phyloP scores from a whole-genome alignment of 1,139 yeast species.

The Zygotorulaspora mrakii region DNA sequence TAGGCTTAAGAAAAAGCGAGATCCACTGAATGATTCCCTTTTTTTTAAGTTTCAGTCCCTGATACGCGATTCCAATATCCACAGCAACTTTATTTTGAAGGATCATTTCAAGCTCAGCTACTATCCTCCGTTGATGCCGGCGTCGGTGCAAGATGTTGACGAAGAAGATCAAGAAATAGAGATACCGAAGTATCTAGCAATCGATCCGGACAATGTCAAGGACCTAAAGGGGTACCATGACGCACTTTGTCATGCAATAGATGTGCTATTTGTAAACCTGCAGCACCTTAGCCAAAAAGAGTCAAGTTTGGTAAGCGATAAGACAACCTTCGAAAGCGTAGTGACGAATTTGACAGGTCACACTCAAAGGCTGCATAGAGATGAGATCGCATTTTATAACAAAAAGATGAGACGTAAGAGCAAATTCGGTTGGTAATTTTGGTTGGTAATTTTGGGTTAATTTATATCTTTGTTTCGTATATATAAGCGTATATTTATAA shows the following conservation, averaged over 20 bases:
- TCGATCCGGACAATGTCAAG: constrained; percentile 6
- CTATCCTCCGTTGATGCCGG: constrained; percentile 22
- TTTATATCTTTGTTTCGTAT: constrained; percentile 1
- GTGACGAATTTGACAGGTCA: constrained; percentile 36
- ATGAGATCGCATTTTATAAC: constrained; percentile 33
- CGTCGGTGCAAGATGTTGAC: constrained; percentile 17
- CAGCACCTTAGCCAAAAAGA: constrained; percentile 22
- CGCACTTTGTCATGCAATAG: constrained; percentile 28
- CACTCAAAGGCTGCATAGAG: constrained; percentile 35
- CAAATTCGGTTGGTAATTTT: constrained; percentile 24
- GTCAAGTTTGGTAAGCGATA: constrained; percentile 26
- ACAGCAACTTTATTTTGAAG: constrained; percentile 15
- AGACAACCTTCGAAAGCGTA: constrained; percentile 33
- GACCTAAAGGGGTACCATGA: constrained; percentile 27
- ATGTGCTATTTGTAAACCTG: constrained; percentile 21
- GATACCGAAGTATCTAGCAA: constrained; percentile 22
- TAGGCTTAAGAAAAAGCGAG: constrained; percentile 8
- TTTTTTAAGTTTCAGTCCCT: constrained; percentile 16
- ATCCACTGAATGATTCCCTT: constrained; percentile 23
- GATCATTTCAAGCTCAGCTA: constrained; percentile 22
- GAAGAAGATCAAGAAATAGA: constrained; percentile 16
- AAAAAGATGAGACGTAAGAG: constrained; percentile 22
- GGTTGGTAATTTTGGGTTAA: constrained; percentile 11
- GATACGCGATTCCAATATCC: constrained; percentile 9
- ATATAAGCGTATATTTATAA: constrained; percentile 11